Percentiles rank a stretch among this genome's conserved stretches.
phyloP scores from a whole-genome alignment of 495 filamentous ascomycete species.

The Xylaria bambusicola region DNA sequence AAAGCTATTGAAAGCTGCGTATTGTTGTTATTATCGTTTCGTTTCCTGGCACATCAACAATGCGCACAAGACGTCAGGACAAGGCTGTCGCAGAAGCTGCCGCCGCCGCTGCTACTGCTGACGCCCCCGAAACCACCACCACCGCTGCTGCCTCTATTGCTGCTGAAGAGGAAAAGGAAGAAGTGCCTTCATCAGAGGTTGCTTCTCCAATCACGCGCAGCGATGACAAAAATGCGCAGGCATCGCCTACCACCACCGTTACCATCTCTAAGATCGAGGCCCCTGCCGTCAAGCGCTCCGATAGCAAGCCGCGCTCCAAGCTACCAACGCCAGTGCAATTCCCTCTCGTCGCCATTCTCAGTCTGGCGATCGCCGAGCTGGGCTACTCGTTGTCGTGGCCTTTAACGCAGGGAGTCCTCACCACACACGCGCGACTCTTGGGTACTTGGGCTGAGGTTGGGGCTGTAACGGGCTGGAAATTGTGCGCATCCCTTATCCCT shows the following conservation, averaged over 20 bases:
- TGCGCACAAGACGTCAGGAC: slow-evolving; percentile 24
- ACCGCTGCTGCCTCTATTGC: background rate
- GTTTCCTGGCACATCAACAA: slow-evolving; percentile 5
- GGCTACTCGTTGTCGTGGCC: slow-evolving; percentile 57
- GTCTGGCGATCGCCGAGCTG: slow-evolving; percentile 58
- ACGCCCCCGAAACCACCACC: background rate
- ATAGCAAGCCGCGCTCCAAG: slow-evolving; percentile 29
- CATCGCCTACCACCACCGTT: slow-evolving; percentile 14
- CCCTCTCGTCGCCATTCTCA: slow-evolving; percentile 63
- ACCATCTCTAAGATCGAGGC: slow-evolving; percentile 30
- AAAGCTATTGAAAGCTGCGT: background rate
- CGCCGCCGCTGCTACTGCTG: background rate
- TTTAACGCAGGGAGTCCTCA: slow-evolving; percentile 57
- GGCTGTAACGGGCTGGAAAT: slow-evolving; percentile 64
- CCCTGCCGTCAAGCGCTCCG: slow-evolving; percentile 18
- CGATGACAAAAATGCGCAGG: slow-evolving; percentile 2
- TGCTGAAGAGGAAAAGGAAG: no score
- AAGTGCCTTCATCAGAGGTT: background rate
- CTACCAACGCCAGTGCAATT: slow-evolving; percentile 62
- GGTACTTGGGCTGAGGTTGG: slow-evolving; percentile 63
- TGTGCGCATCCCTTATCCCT: slow-evolving; percentile 40
- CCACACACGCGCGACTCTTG: slow-evolving; percentile 59
- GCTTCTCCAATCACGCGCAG: background rate
- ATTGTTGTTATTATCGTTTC: background rate
- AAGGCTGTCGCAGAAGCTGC: background rate